Base-by-base conservation (phyloP, 1,139 yeast species). In the Meyerozyma guilliermondii region DNA sequence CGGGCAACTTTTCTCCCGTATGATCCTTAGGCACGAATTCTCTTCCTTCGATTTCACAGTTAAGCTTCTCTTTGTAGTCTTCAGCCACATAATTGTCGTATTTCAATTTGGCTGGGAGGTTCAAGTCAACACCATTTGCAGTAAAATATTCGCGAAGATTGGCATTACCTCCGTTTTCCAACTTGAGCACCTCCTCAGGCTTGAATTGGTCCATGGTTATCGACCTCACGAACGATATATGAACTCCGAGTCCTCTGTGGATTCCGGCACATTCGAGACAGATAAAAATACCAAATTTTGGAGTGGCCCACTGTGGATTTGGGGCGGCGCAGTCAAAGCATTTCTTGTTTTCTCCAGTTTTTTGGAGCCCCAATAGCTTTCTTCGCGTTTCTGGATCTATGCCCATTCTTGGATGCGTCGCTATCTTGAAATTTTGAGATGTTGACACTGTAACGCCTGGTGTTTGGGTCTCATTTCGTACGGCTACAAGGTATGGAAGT, bases 221-320 rank as follows among this genome's bases (percentile, higher is more conserved):
- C 26, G 96, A 87, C 59, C 98, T 78, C 41, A 92, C 98, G 68
- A 94, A 94, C 38, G 98, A 89, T 47, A 92, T 82, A 64, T 94
- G 98, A 39, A 92, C 98, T 33, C 99, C 99, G 43, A 92, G 72
- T 27, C 96, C 95, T 62, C 99, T 80, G 63, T 92, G 99, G 47
- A 87, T 75, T 41, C 98, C 97, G 34, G 98, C 96, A 74, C 98
- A 92, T 65, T 92, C 98, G 47, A 92, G 78, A 67, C 99, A 94
- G 59, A 92, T 89, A 63, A 89, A 89, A 48, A 91, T 84, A 43
- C 98, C 99, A 65, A 89, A 91, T 60, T 94, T 92, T 39, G 98
- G 97, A 9, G 97, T 87, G 4, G 98, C 96, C 99, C 99, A 92
- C 58, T 94, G 96, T 7, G 99, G 98, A 61, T 91, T 91, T 48